Conservation (phyloP, 2,329 filamentous ascomycete species). For the Xylariaceae sp. region DNA sequence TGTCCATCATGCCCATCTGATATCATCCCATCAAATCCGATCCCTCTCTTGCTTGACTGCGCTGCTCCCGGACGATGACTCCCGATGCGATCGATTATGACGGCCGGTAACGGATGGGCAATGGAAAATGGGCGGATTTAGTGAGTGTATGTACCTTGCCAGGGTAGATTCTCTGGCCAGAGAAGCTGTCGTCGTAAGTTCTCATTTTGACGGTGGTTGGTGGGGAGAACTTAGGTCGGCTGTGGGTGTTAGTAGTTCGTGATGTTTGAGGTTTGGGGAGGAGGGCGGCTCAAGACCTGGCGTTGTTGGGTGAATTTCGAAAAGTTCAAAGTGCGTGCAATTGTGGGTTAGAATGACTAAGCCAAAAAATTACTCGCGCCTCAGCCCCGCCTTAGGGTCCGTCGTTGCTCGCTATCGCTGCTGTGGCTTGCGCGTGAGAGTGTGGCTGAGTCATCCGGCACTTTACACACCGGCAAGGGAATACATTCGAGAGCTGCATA, state of each 20-base stretch:
- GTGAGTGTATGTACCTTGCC: conserved; percentile 51
- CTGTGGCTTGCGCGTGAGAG: conserved; percentile 22
- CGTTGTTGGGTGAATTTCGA: conserved; percentile 26
- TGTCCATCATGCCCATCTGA: background rate
- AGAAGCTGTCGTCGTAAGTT: conserved; percentile 63
- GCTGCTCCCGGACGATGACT: conserved; percentile 3
- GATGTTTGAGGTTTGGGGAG: conserved; percentile 21
- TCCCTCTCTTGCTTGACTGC: background rate
- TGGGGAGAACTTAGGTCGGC: conserved; percentile 36
- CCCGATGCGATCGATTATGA: conserved; percentile 26
- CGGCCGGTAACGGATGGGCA: conserved; percentile 17
- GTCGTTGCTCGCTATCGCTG: conserved; percentile 19
- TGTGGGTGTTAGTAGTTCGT: conserved; percentile 33
- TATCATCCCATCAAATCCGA: background rate
- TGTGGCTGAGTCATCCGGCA: conserved; percentile 11
- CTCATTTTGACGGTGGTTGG: conserved; percentile 51
- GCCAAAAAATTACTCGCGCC: conserved; percentile 13
- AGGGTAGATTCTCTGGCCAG: conserved; percentile 62
- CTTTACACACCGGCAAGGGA: background rate
- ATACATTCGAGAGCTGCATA: conserved; percentile 7
- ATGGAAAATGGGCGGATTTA: background rate
- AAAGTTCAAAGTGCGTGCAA: conserved; percentile 30
- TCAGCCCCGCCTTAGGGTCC: conserved; percentile 25
- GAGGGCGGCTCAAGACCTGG: conserved; percentile 11
- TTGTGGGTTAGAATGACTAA: conserved; percentile 32